Conservation (phyloP, 495 filamentous ascomycete genomes). For the Melanomma pulvis-pyrius region DNA sequence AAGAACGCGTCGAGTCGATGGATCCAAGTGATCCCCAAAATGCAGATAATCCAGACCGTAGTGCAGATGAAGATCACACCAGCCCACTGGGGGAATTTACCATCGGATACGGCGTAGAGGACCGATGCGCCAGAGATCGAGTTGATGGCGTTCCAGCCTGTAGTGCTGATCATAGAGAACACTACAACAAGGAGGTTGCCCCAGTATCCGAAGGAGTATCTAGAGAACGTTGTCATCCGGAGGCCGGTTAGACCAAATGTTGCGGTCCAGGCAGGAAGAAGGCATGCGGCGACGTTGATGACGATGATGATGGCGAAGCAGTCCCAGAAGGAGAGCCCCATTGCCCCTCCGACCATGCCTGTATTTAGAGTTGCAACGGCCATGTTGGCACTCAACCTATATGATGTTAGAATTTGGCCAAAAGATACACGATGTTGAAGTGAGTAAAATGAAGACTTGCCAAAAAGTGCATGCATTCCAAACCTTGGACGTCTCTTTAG, state of each 20-base stretch:
- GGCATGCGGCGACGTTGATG: conserved; percentile 38
- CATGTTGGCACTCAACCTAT: conserved; percentile 35
- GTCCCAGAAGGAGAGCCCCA: conserved; percentile 35
- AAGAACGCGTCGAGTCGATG: conserved; percentile 39
- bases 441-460: conserved; percentile 9
- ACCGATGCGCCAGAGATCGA: conserved; percentile 32
- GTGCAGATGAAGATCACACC: conserved; percentile 37
- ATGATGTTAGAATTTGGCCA: neutral
- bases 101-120: conserved; percentile 29
- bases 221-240: conserved; percentile 49
- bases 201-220: conserved; percentile 38
- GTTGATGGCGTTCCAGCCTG: conserved; percentile 37
- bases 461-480: conserved; percentile 36
- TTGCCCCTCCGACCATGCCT: conserved; percentile 25
- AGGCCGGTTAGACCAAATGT: conserved; percentile 45
- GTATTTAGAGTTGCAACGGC: conserved; percentile 33
- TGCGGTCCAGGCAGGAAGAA: conserved; percentile 49
- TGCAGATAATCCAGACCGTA: conserved; percentile 34
- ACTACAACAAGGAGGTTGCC: conserved; percentile 32
- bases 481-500: conserved; percentile 19
- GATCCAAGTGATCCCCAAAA: conserved; percentile 35
- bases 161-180: conserved; percentile 36
- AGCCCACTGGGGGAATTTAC: conserved; percentile 28
- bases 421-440: neutral
- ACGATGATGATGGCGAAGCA: conserved; percentile 36